Percentiles rank a stretch among this genome's conserved stretches.
phyloP scores from a whole-genome alignment of 208 protist genomes.

The Balamuthia mandrillaris region DNA sequence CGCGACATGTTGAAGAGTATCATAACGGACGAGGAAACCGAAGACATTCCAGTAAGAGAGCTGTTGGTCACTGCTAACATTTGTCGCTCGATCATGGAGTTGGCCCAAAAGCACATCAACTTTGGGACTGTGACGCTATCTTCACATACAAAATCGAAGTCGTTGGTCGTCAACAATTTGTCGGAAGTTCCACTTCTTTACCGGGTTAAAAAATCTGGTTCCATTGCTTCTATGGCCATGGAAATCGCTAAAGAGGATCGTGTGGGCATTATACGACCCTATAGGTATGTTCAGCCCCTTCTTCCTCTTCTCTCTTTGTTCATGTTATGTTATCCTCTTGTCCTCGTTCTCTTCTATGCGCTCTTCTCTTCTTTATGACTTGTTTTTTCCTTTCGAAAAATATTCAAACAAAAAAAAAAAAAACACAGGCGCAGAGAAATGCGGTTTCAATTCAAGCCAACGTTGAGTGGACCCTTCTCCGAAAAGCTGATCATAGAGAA shows the following conservation, averaged over 20 bases:
- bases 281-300: neutral
- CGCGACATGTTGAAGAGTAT: neutral
- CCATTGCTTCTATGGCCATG: conserved; percentile 59
- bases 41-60: neutral
- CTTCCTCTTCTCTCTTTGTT: too few relatives aligned
- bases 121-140: conserved; percentile 61
- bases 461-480: conserved; percentile 48
- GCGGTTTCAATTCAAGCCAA: conserved; percentile 67
- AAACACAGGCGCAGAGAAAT: conserved; percentile 52
- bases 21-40: too few relatives aligned
- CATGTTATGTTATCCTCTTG: too few relatives aligned
- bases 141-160: conserved; percentile 41
- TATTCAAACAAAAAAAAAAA: too few relatives aligned
- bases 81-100: conserved; percentile 58
- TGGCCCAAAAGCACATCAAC: conserved; percentile 69
- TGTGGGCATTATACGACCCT: conserved; percentile 62
- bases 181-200: conserved; percentile 68
- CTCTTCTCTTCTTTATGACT: too few relatives aligned
- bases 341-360: too few relatives aligned
- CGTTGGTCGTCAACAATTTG: conserved; percentile 63
- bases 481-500: conserved; percentile 67
- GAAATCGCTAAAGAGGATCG: conserved; percentile 51
- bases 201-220: conserved; percentile 56
- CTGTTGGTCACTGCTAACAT: conserved; percentile 49
- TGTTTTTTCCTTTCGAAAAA: neutral